Conservation (phyloP, 2,329 filamentous ascomycete genomes). For the Nemania serpens region DNA sequence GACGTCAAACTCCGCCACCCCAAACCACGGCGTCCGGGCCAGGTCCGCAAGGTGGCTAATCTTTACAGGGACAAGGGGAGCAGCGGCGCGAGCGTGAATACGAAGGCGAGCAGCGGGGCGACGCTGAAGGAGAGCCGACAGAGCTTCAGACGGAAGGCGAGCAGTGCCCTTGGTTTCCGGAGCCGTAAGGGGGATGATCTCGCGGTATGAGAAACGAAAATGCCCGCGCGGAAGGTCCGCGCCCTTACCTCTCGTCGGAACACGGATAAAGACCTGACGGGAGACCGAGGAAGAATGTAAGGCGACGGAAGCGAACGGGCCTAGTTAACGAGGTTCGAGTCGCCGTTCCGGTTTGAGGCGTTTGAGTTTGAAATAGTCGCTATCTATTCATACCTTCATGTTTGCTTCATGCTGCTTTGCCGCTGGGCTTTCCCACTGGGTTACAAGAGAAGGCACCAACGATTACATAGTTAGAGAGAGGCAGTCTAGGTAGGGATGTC, state of each 20-base stretch:
- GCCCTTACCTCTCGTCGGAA: too few relatives aligned
- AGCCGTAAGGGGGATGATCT: neutral
- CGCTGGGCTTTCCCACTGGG: too few relatives aligned
- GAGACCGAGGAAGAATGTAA: neutral
- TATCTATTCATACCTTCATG: neutral
- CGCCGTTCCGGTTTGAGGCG: too few relatives aligned
- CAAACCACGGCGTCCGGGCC: slow-evolving; percentile 38
- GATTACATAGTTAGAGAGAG: too few relatives aligned
- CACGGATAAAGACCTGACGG: too few relatives aligned
- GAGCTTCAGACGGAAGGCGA: slow-evolving; percentile 19
- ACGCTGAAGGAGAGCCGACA: slow-evolving; percentile 13
- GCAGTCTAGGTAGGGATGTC: too few relatives aligned
- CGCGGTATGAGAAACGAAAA: neutral
- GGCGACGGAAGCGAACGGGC: neutral
- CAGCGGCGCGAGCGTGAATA: slow-evolving; percentile 19
- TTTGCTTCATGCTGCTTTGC: neutral
- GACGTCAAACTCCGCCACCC: slow-evolving; percentile 38
- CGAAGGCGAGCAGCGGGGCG: slow-evolving; percentile 17
- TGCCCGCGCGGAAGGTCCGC: too few relatives aligned
- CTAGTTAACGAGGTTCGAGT: too few relatives aligned
- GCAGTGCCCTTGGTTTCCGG: slow-evolving; percentile 19
- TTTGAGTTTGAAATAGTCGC: too few relatives aligned
- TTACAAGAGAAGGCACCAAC: too few relatives aligned
- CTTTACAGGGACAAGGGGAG: slow-evolving; percentile 40
- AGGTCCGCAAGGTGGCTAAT: slow-evolving; percentile 41